Conservation (phyloP, 2,329 filamentous ascomycete species). For the Penicillium sp. region DNA sequence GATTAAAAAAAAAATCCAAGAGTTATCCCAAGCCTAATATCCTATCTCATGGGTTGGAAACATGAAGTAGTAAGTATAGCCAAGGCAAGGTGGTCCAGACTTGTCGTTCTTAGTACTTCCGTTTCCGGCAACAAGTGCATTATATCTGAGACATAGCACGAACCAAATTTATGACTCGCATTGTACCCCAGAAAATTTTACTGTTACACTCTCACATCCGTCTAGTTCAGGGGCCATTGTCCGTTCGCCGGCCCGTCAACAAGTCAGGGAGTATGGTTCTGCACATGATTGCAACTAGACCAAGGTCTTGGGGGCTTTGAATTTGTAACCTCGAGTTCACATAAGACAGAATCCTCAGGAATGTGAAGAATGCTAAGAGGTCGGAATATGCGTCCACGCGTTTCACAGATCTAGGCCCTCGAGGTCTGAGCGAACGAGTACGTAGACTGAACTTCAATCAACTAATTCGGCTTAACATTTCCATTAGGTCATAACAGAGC, state of each 20-base stretch:
- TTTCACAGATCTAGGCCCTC: background rate
- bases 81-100: background rate
- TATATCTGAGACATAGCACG: background rate
- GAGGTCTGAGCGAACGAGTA: background rate
- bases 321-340: background rate
- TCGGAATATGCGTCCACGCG: background rate
- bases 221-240: background rate
- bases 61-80: background rate
- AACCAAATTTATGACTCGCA: background rate
- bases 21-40: background rate
- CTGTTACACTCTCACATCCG: background rate
- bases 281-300: background rate
- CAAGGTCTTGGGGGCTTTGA: background rate
- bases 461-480: background rate
- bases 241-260: background rate
- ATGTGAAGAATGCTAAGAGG: background rate
- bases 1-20: background rate
- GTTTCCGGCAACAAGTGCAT: slow-evolving; percentile 12
- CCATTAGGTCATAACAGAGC: background rate
- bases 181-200: background rate
- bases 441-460: background rate
- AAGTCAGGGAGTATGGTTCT: background rate
- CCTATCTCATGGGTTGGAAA: background rate
- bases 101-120: background rate
- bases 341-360: background rate